Base-by-base conservation (phyloP, 331 rosid genomes). In the Erythrophleum ivorense region DNA sequence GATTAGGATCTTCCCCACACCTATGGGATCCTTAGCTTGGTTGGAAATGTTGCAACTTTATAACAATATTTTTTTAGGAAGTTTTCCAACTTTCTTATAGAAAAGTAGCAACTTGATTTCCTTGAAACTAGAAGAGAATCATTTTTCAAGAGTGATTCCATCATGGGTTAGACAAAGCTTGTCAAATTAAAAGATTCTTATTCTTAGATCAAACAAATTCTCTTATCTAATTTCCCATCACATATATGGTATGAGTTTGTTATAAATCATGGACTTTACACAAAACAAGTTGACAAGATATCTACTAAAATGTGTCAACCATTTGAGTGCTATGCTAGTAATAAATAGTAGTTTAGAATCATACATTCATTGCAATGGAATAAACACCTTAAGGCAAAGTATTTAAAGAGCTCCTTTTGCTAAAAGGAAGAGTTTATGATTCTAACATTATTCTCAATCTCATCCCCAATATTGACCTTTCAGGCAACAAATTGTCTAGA, bases 61-160 rank as follows among this genome's bases (percentile, higher is more conserved):
- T 5, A 77, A 49, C 60, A 82, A 82, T 46, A 36, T 4, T 7
- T 13, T 82, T 16, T 70, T 31, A 0, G 70, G 82, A 9, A 9
- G 1, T 9, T 75, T 82, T 29, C 82, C 75, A 24, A 5, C 0
- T 2, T 33, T 12, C 7, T 50, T 70, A 5, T 59, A 50, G 58
- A 62, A 77, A 6, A 18, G 3, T 6, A 58, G 1, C 0, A 5
- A 21, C 16, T 38, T 77, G 41, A 36, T 69, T 21, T 62, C 3
- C 5, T 46, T 82, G 67, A 85, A 83, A 24, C 24, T 86, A 16
- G 85, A 67, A 18, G 45, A 76, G 0, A 86, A 83, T 6, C 2
- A 1, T 1, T 11, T 90, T 34, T 21, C 54, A 5, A 90, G 89
- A 5, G 43, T 2, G 29, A 49, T 90, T 24, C 90, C 93, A 13